Evolutionary conservation across 495 filamentous ascomycete genomes (phyloP), one percentile per base, ranked within the genome.

Genomic region (Neurospora sp.): DNA sequence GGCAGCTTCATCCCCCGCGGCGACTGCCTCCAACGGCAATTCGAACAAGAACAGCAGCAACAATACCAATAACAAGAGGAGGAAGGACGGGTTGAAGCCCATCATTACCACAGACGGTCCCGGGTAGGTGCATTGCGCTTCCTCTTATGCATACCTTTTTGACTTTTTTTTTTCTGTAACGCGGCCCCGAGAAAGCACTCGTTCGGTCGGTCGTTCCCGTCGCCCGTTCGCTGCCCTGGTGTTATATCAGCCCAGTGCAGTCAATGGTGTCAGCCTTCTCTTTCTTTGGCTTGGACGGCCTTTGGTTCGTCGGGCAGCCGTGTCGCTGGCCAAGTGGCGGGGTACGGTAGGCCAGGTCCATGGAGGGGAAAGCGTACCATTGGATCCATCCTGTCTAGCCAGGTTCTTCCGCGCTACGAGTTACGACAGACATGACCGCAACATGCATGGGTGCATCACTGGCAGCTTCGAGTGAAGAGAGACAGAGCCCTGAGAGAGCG

Each of bases 51-150:
- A 90, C 54, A 27, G 54, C 11, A 78, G 81, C 66, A 79, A 79
- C 48, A 83, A 75, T 75, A 82, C 83, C 35, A 92, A 90, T 78
- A 95, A 94, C 87, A 94, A 94, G 86, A 90, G 92, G 85, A 93
- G 92, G 88, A 94, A 94, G 85, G 92, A 92, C 74, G 92, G 93
- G 72, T 80, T 95, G 78, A 96, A 95, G 84, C 93, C 93, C 75
- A 96, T 96, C 85, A 92, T 95, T 83, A 96, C 93, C 27, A 94
- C 89, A 69, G 93, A 96, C 75, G 85, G 85, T 73, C 84, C 83
- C 75, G 82, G 79, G 81, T 85, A 85, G 77, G 82, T 80, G 79
- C 73, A 80, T 79, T 72, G 69, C 73, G 70, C 72, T 70, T 77
- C 69, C 42, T 72, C 72, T 62, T 27, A 54, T 76, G 69, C 72